A percentile compares a stretch with the other conserved stretches of the same genome.
Evolutionary conservation across 148 eudicot species (phyloP).

Genomic region (Vaccinium vitisidaea): DNA sequence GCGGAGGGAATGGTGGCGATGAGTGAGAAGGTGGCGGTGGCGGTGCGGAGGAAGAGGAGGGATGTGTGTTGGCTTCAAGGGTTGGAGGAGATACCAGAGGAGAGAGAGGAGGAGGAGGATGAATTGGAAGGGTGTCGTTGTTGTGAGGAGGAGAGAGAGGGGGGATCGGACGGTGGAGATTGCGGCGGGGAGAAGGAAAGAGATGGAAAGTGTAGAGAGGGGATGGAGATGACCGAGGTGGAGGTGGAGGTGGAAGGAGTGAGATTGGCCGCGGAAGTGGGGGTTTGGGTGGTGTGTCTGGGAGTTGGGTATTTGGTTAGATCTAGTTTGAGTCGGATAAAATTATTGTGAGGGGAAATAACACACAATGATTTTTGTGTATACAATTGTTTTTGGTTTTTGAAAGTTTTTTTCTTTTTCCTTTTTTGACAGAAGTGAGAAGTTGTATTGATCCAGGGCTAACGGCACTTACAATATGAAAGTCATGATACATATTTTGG

Average conservation of each 20-base stretch:
- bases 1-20: conserved; percentile 29
- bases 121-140: conserved; percentile 23
- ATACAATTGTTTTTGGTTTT: too few relatives aligned
- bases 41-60: conserved; percentile 31
- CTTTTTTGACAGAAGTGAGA: too few relatives aligned
- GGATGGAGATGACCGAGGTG: conserved; percentile 18
- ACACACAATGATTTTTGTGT: too few relatives aligned
- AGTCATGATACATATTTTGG: too few relatives aligned
- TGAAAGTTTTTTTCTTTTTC: too few relatives aligned
- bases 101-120: conserved; percentile 48
- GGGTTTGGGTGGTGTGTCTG: conserved; percentile 62
- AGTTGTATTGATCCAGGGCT: too few relatives aligned
- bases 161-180: conserved; percentile 24
- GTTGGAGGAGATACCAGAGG: conserved; percentile 65
- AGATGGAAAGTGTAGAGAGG: neutral
- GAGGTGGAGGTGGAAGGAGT: conserved; percentile 42
- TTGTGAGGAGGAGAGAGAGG: neutral
- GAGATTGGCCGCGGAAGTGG: conserved; percentile 65
- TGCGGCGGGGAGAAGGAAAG: neutral
- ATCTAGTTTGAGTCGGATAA: conserved; percentile 32
- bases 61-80: conserved; percentile 18
- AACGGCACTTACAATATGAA: too few relatives aligned
- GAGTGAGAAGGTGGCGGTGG: conserved; percentile 36
- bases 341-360: neutral
- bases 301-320: conserved; percentile 60